Evolutionary conservation across 345 rosid genomes (phyloP), one percentile per base, ranked within the genome.

Genomic region (Brassica napus): DNA sequence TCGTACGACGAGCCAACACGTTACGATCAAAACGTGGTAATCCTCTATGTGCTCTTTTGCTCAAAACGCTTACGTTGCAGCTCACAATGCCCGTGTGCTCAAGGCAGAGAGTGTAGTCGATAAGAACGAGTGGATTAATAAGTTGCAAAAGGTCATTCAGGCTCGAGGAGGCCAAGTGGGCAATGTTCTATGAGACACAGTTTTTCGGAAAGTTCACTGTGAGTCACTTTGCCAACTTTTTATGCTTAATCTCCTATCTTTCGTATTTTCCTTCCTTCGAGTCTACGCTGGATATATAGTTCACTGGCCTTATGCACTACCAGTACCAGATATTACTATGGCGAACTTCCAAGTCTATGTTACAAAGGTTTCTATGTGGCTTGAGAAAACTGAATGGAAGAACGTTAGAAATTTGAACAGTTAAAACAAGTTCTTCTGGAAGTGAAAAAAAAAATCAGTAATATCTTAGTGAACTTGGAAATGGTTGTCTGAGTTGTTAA

Each of bases 191-290:
- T 95, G 89, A 88, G 94, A 52, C 99, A 95, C 9, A 95, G 99
- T 83, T 89, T 83, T 77, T 95, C 99, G 64, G 99, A 95, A 44
- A 97, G 99, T 87, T 95, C 99, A 92, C 93, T 78, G 99, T 95
- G 80, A 87, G 99, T 90, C n/a, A n/a, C n/a, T 59, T 14, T 64
- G 35, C 58, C 73, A 42, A 26, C 68, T n/a, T 71, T 64, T 44
- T 71, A 42, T n/a, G 11, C 18, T 67, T 67, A 31, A 52, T 64
- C 65, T n/a, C 35, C n/a, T 34, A 26, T 26, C 32, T 4, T 26
- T 59, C n/a, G 28, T 58, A 3, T 30, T 76, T 21, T 24, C 21
- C 65, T 47, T 49, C 65, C 57, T 49, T 30, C 5, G 37, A 42
- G 59, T 72, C 7, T 6, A 14, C 15, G 44, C 31, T 44, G 31